Conservation (phyloP, 331 rosid species). For the Stylosanthes scabra region DNA sequence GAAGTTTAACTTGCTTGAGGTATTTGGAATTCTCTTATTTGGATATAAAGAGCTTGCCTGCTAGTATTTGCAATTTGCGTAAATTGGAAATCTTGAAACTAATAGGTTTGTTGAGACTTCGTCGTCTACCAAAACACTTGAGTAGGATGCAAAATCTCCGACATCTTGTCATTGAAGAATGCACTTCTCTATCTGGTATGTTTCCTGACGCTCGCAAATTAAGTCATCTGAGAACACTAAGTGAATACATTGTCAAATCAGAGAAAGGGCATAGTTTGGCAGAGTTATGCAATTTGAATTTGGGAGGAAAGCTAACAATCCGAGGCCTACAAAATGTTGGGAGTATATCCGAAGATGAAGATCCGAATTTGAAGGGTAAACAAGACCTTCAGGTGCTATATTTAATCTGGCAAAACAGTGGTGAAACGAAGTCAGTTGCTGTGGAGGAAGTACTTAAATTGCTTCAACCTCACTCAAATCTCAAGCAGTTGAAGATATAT, state of each 20-base stretch:
- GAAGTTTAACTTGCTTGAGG: not conserved
- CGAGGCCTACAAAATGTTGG: not conserved
- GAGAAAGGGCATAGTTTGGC: not conserved
- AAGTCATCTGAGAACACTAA: not conserved
- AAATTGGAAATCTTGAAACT: not conserved
- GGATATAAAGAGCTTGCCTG: not conserved
- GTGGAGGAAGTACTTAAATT: not conserved
- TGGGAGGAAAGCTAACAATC: not conserved
- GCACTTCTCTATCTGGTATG: not conserved
- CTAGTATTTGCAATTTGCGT: not conserved
- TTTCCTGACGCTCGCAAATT: not conserved
- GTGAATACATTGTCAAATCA: not conserved
- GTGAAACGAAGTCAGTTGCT: rapidly evolving
- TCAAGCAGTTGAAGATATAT: not conserved
- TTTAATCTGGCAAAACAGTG: not conserved
- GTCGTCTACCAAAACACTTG: not conserved
- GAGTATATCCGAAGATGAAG: not conserved
- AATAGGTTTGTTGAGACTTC: not conserved
- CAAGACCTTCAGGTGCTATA: not conserved
- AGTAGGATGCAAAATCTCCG: not conserved
- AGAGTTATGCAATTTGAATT: not conserved
- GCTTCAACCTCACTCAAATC: not conserved
- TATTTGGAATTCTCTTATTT: not conserved
- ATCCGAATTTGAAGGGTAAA: not conserved
- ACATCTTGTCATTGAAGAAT: not conserved